Conservation (phyloP, 2,329 filamentous ascomycete genomes). For the Aspergillus ustus region DNA sequence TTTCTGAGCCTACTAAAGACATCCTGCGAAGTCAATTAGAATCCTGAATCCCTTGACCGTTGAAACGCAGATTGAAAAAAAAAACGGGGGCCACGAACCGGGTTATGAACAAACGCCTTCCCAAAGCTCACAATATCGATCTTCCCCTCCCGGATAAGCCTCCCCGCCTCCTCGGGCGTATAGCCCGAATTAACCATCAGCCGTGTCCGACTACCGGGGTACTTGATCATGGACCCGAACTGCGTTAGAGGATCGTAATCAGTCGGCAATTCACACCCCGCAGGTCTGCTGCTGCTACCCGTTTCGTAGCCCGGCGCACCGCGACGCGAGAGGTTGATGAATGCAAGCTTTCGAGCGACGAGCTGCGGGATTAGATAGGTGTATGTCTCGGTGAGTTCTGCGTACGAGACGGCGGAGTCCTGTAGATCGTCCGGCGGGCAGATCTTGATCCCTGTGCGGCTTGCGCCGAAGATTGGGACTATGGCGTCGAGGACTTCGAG, state of each 20-base stretch:
- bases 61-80: no score
- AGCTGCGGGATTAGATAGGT: slow-evolving; percentile 21
- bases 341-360: slow-evolving; percentile 13
- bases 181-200: slow-evolving; percentile 35
- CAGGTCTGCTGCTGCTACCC: neutral
- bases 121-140: slow-evolving; percentile 31
- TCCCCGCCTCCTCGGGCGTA: slow-evolving; percentile 28
- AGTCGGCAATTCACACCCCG: slow-evolving; percentile 18
- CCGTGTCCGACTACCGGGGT: slow-evolving; percentile 28
- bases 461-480: slow-evolving; percentile 26
- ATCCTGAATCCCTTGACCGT: no score
- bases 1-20: no score
- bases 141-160: slow-evolving; percentile 20
- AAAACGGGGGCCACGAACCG: slow-evolving; percentile 13
- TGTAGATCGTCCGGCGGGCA: slow-evolving; percentile 34
- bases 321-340: slow-evolving; percentile 22
- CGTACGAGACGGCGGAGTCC: slow-evolving; percentile 22
- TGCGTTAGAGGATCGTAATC: slow-evolving; percentile 27
- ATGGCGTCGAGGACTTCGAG: slow-evolving; percentile 29
- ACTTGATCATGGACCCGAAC: slow-evolving; percentile 33
- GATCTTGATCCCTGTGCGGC: slow-evolving; percentile 32
- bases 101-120: slow-evolving; percentile 30
- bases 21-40: no score
- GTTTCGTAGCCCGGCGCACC: slow-evolving; percentile 4
- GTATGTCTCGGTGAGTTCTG: slow-evolving; percentile 24